These are phyloP conservation scores for Penicillium freii DNA, from an alignment of 2,329 filamentous ascomycete genomes.

Conservation along the genomic window DNA sequence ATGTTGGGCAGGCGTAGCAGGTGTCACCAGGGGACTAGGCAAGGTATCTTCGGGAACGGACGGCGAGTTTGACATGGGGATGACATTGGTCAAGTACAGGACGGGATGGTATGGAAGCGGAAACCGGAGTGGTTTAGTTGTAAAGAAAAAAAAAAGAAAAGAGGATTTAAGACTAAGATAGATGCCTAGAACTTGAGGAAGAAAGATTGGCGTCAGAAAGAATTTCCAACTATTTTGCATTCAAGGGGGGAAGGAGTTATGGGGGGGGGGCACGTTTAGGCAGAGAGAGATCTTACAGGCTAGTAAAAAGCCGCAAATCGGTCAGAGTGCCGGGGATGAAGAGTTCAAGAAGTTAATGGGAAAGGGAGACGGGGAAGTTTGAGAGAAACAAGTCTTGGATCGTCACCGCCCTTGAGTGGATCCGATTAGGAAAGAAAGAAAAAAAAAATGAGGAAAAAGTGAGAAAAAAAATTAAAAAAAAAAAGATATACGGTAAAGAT, in stretches of 20 bases:
- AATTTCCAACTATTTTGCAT: constrained; percentile 6
- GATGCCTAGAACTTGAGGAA: not conserved
- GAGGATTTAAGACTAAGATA: not conserved
- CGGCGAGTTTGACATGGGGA: constrained; percentile 51
- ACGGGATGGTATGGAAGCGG: constrained; percentile 22
- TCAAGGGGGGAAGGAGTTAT: constrained; percentile 14
- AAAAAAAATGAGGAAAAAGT: not conserved
- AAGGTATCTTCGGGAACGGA: constrained; percentile 43
- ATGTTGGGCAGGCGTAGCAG: constrained; percentile 41
- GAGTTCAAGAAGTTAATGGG: not conserved
- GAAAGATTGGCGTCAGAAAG: constrained; percentile 10
- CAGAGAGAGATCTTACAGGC: constrained; percentile 33
- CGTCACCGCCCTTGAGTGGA: constrained; percentile 6
- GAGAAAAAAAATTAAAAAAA: not conserved
- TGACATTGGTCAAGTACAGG: constrained; percentile 48
- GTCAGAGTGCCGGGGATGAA: constrained; percentile 12
- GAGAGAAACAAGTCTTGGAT: not conserved
- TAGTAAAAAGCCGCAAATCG: constrained; percentile 19
- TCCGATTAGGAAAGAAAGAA: not conserved
- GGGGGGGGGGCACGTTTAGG: constrained; percentile 29
- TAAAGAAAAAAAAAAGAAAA: not conserved
- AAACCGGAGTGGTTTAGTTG: constrained; percentile 11
- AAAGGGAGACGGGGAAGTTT: not conserved
- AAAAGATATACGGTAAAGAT: not conserved
- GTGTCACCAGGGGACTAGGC: constrained; percentile 47